These are phyloP conservation scores for Candida ipomoeae DNA, from an alignment of 805 yeast genomes.

Conservation along the genomic window DNA sequence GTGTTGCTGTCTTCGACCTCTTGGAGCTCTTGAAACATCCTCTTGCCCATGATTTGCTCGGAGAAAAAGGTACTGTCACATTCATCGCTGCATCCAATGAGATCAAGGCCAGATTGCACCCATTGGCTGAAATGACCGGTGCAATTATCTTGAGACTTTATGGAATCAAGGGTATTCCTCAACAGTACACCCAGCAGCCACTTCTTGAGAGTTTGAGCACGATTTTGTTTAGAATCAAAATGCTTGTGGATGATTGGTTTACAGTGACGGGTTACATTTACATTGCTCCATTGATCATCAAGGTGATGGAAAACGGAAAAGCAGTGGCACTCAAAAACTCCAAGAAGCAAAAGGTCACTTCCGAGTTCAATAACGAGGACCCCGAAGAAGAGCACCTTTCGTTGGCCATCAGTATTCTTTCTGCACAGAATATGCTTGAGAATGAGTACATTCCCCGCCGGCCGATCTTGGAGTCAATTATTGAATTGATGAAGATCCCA, in stretches of 20 bases:
- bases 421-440: conserved; percentile 62
- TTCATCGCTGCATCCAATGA: conserved; percentile 54
- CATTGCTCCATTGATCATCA: conserved; percentile 67
- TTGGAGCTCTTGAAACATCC: conserved; percentile 41
- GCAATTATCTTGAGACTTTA: conserved; percentile 63
- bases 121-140: conserved; percentile 54
- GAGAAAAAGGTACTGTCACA: conserved; percentile 42
- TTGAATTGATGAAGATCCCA: conserved; percentile 67
- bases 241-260: conserved; percentile 67
- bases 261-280: conserved; percentile 68
- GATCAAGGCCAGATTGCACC: conserved; percentile 47
- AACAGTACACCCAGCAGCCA: conserved; percentile 47
- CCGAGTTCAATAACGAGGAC: conserved; percentile 76
- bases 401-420: conserved; percentile 70
- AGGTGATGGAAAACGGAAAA: conserved; percentile 65
- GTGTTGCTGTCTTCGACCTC: conserved; percentile 52
- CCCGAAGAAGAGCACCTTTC: conserved; percentile 84
- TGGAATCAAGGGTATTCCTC: conserved; percentile 43
- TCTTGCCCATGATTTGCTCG: conserved; percentile 33
- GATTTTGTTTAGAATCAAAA: conserved; percentile 69
- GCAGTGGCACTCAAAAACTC: conserved; percentile 49
- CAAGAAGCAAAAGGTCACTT: conserved; percentile 46
- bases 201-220: conserved; percentile 55
- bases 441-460: conserved; percentile 66
- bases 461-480: conserved; percentile 55